Conservation (phyloP, 345 rosid species). For the Heritiera littoralis region DNA sequence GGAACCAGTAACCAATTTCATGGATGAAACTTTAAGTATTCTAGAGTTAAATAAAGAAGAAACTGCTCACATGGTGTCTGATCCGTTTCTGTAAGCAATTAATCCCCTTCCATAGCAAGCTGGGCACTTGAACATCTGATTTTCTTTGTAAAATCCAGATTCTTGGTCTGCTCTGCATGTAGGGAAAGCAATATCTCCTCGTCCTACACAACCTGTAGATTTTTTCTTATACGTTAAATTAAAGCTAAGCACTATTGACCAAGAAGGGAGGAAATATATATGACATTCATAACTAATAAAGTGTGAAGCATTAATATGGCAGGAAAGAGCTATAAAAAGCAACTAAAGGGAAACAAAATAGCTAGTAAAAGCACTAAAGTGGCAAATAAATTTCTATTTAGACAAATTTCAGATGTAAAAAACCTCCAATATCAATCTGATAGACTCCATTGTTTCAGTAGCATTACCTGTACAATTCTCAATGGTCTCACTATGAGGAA, state of each 20-base stretch:
- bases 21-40: conserved; percentile 2
- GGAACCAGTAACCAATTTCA: background rate
- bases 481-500: conserved; percentile 71
- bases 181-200: conserved; percentile 64
- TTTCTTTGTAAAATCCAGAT: conserved; percentile 75
- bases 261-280: background rate
- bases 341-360: background rate
- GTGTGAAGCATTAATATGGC: no score
- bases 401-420: background rate
- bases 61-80: conserved; percentile 71
- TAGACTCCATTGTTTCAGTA: background rate
- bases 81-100: conserved; percentile 89
- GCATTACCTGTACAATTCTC: conserved; percentile 78
- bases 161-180: conserved; percentile 75
- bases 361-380: background rate
- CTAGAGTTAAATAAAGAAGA: conserved; percentile 1
- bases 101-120: conserved; percentile 86
- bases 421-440: background rate
- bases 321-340: background rate
- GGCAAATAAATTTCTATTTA: conserved; percentile 10
- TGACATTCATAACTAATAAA: background rate
- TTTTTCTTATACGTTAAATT: conserved; percentile 23
- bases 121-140: conserved; percentile 63
- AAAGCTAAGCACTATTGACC: conserved; percentile 16
- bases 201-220: conserved; percentile 69